These are phyloP conservation scores for Chamaenerion angustifolium DNA, from an alignment of 345 rosid genomes.

Conservation along the genomic window DNA sequence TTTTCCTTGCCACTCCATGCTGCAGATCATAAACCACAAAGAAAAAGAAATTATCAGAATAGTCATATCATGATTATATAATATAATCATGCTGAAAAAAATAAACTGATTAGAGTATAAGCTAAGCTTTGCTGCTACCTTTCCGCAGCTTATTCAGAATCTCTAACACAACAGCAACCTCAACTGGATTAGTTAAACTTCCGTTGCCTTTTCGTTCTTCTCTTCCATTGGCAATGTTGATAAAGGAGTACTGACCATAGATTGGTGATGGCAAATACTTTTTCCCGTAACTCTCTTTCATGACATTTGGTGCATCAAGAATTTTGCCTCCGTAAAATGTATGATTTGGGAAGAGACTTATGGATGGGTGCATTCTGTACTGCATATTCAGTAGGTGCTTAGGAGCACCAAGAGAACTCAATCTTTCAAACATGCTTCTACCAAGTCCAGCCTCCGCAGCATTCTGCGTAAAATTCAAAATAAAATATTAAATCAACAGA, in stretches of 20 bases:
- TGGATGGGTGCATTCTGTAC: constrained; percentile 7
- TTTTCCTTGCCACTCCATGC: constrained; percentile 10
- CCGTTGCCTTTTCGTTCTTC: constrained; percentile 2
- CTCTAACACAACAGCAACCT: constrained; percentile 1
- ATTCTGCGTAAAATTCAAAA: not conserved
- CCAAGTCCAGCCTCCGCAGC: constrained; percentile 6
- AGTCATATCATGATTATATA: too few species aligned
- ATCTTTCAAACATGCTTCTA: constrained; percentile 7
- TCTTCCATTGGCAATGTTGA: constrained; percentile 1
- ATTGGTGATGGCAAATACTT: not conserved
- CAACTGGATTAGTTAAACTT: constrained; percentile 3
- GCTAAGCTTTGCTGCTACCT: not conserved
- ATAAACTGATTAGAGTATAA: not conserved
- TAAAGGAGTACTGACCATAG: constrained; percentile 9
- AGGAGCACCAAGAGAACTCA: constrained; percentile 6
- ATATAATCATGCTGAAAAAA: too few species aligned
- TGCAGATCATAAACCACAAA: constrained; percentile 3
- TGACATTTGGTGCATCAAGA: not conserved
- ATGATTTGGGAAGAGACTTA: constrained; percentile 5
- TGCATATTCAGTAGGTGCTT: constrained; percentile 3
- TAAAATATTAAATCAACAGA: too few species aligned
- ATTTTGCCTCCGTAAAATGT: constrained; percentile 2
- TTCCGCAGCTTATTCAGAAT: not conserved
- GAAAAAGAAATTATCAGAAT: too few species aligned
- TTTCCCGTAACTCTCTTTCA: not conserved